Evolutionary conservation across 208 protist genomes (phyloP).

Genomic region (Jaenimonas drosophilae): DNA sequence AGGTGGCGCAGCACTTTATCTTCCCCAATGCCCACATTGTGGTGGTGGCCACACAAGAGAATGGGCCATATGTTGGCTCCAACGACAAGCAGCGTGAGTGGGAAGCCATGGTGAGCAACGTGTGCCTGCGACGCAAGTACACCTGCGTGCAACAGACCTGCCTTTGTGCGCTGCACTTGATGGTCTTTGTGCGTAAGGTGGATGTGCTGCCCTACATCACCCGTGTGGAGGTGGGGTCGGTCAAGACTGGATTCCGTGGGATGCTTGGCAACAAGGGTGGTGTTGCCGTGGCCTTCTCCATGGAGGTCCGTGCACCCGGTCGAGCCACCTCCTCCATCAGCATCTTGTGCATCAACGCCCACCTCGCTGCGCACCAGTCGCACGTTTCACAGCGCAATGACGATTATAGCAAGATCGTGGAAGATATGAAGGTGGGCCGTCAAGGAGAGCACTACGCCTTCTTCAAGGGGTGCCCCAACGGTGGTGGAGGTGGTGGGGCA

Average conservation of each 20-base stretch:
- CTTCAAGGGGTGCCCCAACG: conserved; percentile 7
- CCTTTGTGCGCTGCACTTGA: conserved; percentile 78
- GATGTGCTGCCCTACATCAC: conserved; percentile 60
- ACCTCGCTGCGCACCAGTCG: conserved; percentile 86
- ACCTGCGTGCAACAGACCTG: conserved; percentile 32
- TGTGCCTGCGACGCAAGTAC: conserved; percentile 48
- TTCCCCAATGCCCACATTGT: conserved; percentile 76
- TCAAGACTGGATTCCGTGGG: conserved; percentile 52
- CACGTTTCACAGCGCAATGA: conserved; percentile 68
- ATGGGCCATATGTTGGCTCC: conserved; percentile 41
- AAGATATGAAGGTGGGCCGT: conserved; percentile 25
- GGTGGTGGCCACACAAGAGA: conserved; percentile 77
- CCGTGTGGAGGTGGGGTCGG: conserved; percentile 24
- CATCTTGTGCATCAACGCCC: conserved; percentile 82
- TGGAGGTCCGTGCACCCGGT: conserved; percentile 50
- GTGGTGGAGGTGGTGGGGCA: neutral
- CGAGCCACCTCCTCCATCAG: conserved; percentile 48
- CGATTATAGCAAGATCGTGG: conserved; percentile 73
- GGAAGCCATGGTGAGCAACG: conserved; percentile 14
- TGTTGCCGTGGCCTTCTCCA: conserved; percentile 55
- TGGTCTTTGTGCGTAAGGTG: conserved; percentile 57
- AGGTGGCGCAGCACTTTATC: conserved; percentile 54
- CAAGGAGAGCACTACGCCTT: conserved; percentile 25
- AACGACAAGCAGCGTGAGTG: conserved; percentile 43
- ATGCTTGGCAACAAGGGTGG: conserved; percentile 91